A percentile compares a stretch with the other conserved stretches of the same genome.
Evolutionary conservation across 179 eudicot genomes (phyloP).

Genomic region (Carnegiea gigantea): DNA sequence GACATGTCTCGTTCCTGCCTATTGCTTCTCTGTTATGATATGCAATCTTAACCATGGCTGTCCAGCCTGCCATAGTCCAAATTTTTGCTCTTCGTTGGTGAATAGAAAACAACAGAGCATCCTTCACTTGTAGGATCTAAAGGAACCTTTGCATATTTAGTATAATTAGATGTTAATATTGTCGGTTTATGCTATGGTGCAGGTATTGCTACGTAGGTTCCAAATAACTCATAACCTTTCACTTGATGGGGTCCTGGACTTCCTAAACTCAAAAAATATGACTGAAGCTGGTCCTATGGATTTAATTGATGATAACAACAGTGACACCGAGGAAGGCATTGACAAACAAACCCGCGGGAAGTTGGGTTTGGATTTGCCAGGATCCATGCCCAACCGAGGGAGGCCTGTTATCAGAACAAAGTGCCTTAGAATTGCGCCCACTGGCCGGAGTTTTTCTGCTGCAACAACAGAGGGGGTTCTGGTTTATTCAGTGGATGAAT

Average conservation of each 20-base stretch:
- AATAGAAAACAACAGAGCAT: not conserved
- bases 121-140: not conserved
- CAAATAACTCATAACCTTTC: slow-evolving; percentile 91
- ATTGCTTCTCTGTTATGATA: no score
- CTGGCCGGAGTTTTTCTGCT: slow-evolving; percentile 92
- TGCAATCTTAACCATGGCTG: not conserved
- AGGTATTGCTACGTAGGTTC: slow-evolving; percentile 90
- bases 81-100: not conserved
- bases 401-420: slow-evolving; percentile 84
- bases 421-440: slow-evolving; percentile 86
- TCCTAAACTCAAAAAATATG: slow-evolving; percentile 92
- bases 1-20: slow-evolving; percentile 1
- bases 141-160: not conserved
- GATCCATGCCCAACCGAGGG: slow-evolving; percentile 78
- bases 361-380: slow-evolving; percentile 67
- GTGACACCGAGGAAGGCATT: slow-evolving; percentile 82
- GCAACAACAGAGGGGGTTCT: slow-evolving; percentile 98
- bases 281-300: slow-evolving; percentile 94
- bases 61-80: not conserved
- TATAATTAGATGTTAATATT: not conserved
- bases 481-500: slow-evolving; percentile 85
- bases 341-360: slow-evolving; percentile 69
- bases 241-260: slow-evolving; percentile 90
- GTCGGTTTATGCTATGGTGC: slow-evolving; percentile 20
- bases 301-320: slow-evolving; percentile 77